Percentiles rank a stretch among this genome's conserved stretches.
These are phyloP conservation scores for Schizochytrium sp. DNA, from an alignment of 108 stramenopile genomes.

Conservation along the genomic window DNA sequence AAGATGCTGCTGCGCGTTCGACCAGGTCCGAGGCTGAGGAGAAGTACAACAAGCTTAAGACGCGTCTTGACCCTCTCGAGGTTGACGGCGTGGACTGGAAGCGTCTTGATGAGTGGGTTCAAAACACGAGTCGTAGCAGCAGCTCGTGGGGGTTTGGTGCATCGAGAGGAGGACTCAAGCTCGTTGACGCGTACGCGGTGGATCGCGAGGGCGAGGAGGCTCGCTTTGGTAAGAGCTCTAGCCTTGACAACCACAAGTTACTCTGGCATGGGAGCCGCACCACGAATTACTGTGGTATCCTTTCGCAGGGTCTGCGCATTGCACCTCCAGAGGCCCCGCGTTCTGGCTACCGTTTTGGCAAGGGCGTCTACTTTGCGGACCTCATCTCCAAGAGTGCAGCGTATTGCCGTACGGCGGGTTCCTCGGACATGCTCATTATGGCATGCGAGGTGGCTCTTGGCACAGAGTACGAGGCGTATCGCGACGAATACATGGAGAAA, in stretches of 20 bases:
- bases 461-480: neutral
- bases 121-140: neutral
- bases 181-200: constrained; percentile 20
- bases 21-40: neutral
- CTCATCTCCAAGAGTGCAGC: constrained; percentile 11
- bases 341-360: constrained; percentile 29
- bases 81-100: neutral
- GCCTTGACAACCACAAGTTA: neutral
- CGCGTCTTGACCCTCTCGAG: neutral
- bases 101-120: neutral
- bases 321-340: constrained; percentile 34
- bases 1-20: neutral
- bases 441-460: constrained; percentile 25
- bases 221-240: neutral
- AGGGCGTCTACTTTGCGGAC: constrained; percentile 36
- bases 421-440: constrained; percentile 23
- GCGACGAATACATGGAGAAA: constrained; percentile 26
- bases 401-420: constrained; percentile 28
- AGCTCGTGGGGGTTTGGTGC: neutral
- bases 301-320: constrained; percentile 25
- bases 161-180: neutral
- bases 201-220: constrained; percentile 12
- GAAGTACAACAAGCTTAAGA: neutral
- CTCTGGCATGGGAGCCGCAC: constrained; percentile 30
- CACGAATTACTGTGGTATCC: constrained; percentile 22